Evolutionary conservation across 495 filamentous ascomycete species (phyloP).

Genomic region (Aspergillus panamensis): DNA sequence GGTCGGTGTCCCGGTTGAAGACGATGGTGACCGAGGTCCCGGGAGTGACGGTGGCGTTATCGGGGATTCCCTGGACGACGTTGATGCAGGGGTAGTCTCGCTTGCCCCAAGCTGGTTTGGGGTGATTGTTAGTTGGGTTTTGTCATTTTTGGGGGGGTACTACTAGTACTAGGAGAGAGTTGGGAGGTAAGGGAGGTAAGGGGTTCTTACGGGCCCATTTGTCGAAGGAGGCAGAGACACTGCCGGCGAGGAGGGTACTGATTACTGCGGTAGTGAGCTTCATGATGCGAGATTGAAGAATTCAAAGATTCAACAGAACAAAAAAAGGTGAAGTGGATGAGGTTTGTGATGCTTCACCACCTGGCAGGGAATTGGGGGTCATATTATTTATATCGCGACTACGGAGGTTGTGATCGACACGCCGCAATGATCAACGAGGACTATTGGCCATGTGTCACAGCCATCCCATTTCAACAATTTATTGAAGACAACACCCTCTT

Average conservation of each 20-base stretch:
- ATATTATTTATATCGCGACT: not conserved
- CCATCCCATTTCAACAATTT: not conserved
- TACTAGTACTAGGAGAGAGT: too few relatives aligned
- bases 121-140: not conserved
- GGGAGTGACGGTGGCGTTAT: conserved; percentile 30
- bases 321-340: not conserved
- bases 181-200: too few relatives aligned
- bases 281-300: conserved; percentile 21
- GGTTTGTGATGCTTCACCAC: not conserved
- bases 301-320: not conserved
- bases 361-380: not conserved
- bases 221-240: conserved; percentile 32
- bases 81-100: conserved; percentile 41
- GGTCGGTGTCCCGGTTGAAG: conserved; percentile 32
- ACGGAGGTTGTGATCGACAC: not conserved
- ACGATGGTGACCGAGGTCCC: conserved; percentile 27
- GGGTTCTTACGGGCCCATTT: conserved; percentile 34
- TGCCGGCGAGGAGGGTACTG: conserved; percentile 29
- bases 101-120: conserved; percentile 36
- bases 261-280: conserved; percentile 32
- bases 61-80: conserved; percentile 36
- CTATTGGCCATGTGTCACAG: not conserved
- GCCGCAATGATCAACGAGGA: not conserved
- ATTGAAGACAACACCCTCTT: not conserved
- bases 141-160: not conserved